Evolutionary conservation across 2,329 filamentous ascomycete genomes (phyloP).

Genomic region (Saccharata proteae): DNA sequence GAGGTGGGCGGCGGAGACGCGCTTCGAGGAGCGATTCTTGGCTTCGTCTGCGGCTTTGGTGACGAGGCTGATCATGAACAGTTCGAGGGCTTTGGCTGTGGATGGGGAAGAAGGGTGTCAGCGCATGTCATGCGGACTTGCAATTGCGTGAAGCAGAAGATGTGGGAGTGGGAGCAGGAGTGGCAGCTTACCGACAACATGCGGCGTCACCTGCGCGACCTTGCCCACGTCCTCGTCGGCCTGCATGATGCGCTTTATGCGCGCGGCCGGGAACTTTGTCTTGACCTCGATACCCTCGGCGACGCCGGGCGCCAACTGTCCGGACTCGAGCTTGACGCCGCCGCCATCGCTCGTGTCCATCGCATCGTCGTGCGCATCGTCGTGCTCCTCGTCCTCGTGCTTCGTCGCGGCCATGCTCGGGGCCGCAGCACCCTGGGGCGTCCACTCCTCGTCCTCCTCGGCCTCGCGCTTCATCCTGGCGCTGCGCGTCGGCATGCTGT

Average conservation of each 20-base stretch:
- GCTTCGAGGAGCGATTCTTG: constrained; percentile 69
- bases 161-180: constrained; percentile 11
- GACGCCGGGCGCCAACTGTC: constrained; percentile 17
- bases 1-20: constrained; percentile 80
- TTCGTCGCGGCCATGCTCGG: constrained; percentile 7
- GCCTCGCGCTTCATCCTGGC: constrained; percentile 7
- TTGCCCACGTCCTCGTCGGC: constrained; percentile 98
- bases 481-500: constrained; percentile 6
- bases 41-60: constrained; percentile 79
- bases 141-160: constrained; percentile 1
- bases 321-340: constrained; percentile 9
- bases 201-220: constrained; percentile 92
- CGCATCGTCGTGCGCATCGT: neutral
- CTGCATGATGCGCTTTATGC: constrained; percentile 99
- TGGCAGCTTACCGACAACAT: constrained; percentile 74
- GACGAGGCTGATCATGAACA: constrained; percentile 95
- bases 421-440: constrained; percentile 2
- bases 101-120: too few species aligned
- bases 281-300: constrained; percentile 59
- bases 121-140: neutral
- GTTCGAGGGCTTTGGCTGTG: constrained; percentile 84
- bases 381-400: constrained; percentile 12
- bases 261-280: constrained; percentile 92
- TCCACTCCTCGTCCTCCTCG: constrained; percentile 6
- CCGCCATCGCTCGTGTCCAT: constrained; percentile 6